Conservation (phyloP, 352 stramenopile genomes). For the Peronospora farinosa region DNA sequence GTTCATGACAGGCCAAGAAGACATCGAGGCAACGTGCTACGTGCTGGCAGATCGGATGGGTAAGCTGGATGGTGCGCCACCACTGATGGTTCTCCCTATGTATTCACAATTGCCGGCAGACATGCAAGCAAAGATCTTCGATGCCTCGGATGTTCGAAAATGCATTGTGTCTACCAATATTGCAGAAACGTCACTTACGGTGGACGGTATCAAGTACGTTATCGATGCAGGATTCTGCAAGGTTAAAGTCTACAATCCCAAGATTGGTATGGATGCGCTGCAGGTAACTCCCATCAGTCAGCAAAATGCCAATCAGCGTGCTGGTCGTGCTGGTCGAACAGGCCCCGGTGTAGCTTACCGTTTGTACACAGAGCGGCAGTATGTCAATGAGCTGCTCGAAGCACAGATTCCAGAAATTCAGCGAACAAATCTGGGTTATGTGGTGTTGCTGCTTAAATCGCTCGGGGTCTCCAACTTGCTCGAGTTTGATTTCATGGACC, state of each 20-base stretch:
- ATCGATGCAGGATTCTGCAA: slow-evolving; percentile 98
- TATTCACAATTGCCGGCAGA: slow-evolving; percentile 97
- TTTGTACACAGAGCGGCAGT: slow-evolving; percentile 97
- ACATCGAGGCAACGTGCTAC: slow-evolving; percentile 95
- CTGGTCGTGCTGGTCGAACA: slow-evolving; percentile 90
- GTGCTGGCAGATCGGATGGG: slow-evolving; percentile 94
- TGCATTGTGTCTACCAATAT: slow-evolving; percentile 98
- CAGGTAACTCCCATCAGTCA: slow-evolving; percentile 94
- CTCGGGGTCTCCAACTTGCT: slow-evolving; percentile 93
- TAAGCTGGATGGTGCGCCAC: slow-evolving; percentile 88
- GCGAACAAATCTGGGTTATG: slow-evolving; percentile 95
- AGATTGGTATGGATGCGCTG: slow-evolving; percentile 98
- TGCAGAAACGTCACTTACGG: slow-evolving; percentile 93
- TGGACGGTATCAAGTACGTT: slow-evolving; percentile 97
- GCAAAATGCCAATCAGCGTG: slow-evolving; percentile 96
- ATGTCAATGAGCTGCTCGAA: slow-evolving; percentile 94
- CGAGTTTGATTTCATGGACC: slow-evolving; percentile 99
- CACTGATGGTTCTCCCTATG: slow-evolving; percentile 98
- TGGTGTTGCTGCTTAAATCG: slow-evolving; percentile 97
- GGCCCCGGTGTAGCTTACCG: slow-evolving; percentile 90
- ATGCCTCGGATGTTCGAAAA: slow-evolving; percentile 91
- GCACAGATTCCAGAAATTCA: slow-evolving; percentile 98
- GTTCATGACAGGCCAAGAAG: slow-evolving; percentile 99
- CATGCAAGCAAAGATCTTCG: slow-evolving; percentile 97
- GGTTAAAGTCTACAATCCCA: slow-evolving; percentile 99